Conservation (phyloP, 352 stramenopile genomes). For the Pythium folliculosum region DNA sequence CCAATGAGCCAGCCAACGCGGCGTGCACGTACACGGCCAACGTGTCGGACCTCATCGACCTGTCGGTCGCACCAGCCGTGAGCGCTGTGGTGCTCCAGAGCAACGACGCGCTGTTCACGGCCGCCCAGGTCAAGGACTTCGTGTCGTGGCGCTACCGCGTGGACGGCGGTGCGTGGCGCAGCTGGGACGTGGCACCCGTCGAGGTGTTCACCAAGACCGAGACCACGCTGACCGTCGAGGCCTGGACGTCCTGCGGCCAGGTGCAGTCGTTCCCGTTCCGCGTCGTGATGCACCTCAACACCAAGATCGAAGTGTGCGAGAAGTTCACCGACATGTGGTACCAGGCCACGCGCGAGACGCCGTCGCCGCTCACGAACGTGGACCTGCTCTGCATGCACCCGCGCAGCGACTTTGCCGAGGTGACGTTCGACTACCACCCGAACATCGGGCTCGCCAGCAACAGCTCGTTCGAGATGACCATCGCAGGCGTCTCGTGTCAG, state of each 20-base stretch:
- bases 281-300: conserved; percentile 40
- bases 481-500: conserved; percentile 36
- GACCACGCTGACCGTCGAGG: conserved; percentile 47
- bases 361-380: conserved; percentile 9
- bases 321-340: conserved; percentile 46
- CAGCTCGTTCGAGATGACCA: conserved; percentile 13
- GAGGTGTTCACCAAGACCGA: conserved; percentile 43
- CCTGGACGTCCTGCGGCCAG: conserved; percentile 40
- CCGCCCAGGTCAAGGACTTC: conserved; percentile 3
- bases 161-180: conserved; percentile 4
- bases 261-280: conserved; percentile 31
- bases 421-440: conserved; percentile 45
- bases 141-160: conserved; percentile 13
- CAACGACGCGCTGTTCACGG: conserved; percentile 2
- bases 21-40: conserved; percentile 12
- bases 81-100: no score
- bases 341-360: conserved; percentile 26
- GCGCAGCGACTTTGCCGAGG: conserved; percentile 46
- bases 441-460: conserved; percentile 21
- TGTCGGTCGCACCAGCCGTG: neutral
- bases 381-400: conserved; percentile 33
- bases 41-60: conserved; percentile 8
- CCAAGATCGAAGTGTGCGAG: conserved; percentile 31
- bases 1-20: neutral
- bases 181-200: conserved; percentile 5